Evolutionary conservation across 176 grass and related monocot species (phyloP).

Genomic region (Pontederia paniculata): DNA sequence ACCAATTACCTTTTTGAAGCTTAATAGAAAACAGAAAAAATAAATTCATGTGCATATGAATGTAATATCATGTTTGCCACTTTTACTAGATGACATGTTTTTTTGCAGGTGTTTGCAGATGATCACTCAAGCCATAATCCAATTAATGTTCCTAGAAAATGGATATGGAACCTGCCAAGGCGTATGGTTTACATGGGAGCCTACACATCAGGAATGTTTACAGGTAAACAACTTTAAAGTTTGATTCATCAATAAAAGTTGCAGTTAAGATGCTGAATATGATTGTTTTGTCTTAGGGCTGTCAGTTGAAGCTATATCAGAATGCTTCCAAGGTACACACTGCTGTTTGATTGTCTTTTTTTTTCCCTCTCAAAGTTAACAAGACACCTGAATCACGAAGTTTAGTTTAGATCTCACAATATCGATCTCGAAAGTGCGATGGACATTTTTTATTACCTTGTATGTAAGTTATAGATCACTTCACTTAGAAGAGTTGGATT

Average conservation of each 20-base stretch:
- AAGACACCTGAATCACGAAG: too few relatives aligned
- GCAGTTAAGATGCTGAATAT: conserved; percentile 7
- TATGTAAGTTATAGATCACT: too few relatives aligned
- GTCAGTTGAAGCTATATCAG: conserved; percentile 26
- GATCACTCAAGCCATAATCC: conserved; percentile 63
- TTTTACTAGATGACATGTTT: not conserved
- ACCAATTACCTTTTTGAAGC: not conserved
- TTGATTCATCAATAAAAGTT: not conserved
- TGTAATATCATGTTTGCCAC: not conserved
- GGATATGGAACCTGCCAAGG: conserved; percentile 69
- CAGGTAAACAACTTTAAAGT: conserved; percentile 35
- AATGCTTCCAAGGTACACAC: too few relatives aligned
- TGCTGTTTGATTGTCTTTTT: too few relatives aligned
- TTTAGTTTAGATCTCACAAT: too few relatives aligned
- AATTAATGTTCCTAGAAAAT: conserved; percentile 44
- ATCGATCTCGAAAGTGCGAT: too few relatives aligned
- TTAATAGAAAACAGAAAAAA: not conserved
- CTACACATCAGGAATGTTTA: conserved; percentile 68
- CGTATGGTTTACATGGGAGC: conserved; percentile 73
- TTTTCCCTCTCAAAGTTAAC: too few relatives aligned
- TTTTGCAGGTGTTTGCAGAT: conserved; percentile 85
- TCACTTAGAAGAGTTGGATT: too few relatives aligned
- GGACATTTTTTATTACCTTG: too few relatives aligned
- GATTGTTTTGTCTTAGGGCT: conserved; percentile 40
- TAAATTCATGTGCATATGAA: too few relatives aligned